Evolutionary conservation across 768 basidiomycete genomes (phyloP).

Genomic region (Hygrocybe coccinea): DNA sequence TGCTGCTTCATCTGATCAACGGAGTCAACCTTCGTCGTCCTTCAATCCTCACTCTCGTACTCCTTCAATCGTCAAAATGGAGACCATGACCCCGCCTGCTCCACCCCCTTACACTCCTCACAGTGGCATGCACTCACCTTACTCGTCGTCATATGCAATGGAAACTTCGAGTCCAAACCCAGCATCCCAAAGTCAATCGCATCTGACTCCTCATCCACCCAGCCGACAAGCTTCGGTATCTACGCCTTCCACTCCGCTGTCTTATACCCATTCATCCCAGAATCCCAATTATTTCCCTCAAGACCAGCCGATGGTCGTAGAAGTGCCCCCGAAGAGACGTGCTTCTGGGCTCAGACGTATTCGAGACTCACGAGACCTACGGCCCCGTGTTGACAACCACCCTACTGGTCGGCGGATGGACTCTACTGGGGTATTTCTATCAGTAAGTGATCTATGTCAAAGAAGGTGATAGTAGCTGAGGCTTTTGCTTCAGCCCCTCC

Average conservation of each 20-base stretch:
- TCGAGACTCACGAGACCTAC: slow-evolving; percentile 69
- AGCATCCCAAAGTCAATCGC: slow-evolving; percentile 44
- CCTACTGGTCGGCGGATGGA: slow-evolving; percentile 72
- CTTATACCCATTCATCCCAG: slow-evolving; percentile 52
- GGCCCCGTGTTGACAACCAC: slow-evolving; percentile 62
- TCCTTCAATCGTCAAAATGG: slow-evolving; percentile 54
- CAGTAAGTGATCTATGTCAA: slow-evolving; percentile 49
- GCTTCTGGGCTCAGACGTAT: slow-evolving; percentile 76
- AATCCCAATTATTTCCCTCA: slow-evolving; percentile 56
- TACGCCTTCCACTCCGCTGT: slow-evolving; percentile 68
- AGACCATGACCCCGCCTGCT: slow-evolving; percentile 45
- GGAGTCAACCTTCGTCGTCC: slow-evolving; percentile 30
- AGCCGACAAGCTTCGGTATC: slow-evolving; percentile 56
- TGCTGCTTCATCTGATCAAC: slow-evolving; percentile 40
- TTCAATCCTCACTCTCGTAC: slow-evolving; percentile 56
- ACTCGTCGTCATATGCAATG: slow-evolving; percentile 53
- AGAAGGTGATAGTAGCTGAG: neutral
- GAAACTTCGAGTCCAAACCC: slow-evolving; percentile 63
- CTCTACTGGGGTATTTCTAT: slow-evolving; percentile 68
- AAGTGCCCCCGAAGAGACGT: slow-evolving; percentile 56
- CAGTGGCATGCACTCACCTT: slow-evolving; percentile 35
- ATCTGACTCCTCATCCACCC: slow-evolving; percentile 46
- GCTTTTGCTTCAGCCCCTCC: slow-evolving; percentile 43
- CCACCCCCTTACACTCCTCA: slow-evolving; percentile 57
- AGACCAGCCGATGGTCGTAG: slow-evolving; percentile 72